Conservation (phyloP, 352 stramenopile genomes). For the Globisporangium uncinulatum region DNA sequence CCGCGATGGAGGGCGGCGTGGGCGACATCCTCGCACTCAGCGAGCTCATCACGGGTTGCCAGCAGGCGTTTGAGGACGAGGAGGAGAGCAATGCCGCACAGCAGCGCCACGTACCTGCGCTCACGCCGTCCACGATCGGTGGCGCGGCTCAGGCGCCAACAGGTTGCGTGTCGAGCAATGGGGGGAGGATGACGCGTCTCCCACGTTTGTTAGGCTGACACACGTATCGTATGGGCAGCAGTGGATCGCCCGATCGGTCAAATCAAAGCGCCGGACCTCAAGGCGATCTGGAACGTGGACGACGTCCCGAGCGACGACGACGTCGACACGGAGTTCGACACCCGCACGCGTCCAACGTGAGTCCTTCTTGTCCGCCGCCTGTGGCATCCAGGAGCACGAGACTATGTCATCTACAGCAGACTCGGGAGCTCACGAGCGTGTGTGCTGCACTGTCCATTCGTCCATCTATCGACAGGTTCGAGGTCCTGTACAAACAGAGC, state of each 20-base stretch:
- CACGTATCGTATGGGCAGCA: constrained; percentile 8
- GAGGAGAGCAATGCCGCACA: constrained; percentile 7
- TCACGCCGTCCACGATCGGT: constrained; percentile 30
- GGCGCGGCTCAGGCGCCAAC: constrained; percentile 19
- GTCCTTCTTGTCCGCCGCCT: neutral
- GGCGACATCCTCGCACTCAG: constrained; percentile 31
- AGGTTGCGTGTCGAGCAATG: constrained; percentile 6
- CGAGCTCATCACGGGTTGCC: constrained; percentile 19
- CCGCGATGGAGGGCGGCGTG: constrained; percentile 12
- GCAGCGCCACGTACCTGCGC: constrained; percentile 5
- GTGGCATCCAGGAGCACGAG: neutral
- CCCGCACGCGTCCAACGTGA: constrained; percentile 41
- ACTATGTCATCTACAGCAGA: too few relatives aligned
- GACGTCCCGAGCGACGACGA: constrained; percentile 74
- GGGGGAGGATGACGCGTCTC: neutral
- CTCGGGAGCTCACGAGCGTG: too few relatives aligned
- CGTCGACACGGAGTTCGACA: constrained; percentile 62
- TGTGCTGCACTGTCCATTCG: neutral
- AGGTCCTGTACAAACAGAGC: constrained; percentile 83
- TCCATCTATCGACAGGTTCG: constrained; percentile 28
- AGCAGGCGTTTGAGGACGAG: constrained; percentile 11
- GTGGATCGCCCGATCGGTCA: constrained; percentile 65
- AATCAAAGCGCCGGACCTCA: constrained; percentile 50
- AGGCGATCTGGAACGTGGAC: constrained; percentile 67
- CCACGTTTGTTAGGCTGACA: too few relatives aligned